phyloP scores from a whole-genome alignment of 2,329 filamentous ascomycete genomes.

The Cladobotryum protrusum region DNA sequence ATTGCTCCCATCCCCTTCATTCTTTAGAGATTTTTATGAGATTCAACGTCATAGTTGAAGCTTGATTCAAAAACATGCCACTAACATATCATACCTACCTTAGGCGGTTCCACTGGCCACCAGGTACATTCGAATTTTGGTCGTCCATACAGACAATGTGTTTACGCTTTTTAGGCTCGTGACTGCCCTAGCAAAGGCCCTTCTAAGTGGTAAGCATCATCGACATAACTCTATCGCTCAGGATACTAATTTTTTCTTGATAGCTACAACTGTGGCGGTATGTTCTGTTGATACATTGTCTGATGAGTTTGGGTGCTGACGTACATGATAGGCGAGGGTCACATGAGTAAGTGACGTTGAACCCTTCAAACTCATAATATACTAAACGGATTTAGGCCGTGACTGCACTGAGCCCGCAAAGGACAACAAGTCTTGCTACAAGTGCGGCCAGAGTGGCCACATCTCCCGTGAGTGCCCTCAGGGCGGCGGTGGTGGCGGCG shows the following conservation, averaged over 20 bases:
- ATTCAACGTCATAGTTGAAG: too few species aligned
- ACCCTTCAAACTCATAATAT: not conserved
- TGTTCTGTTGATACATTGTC: conserved; percentile 26
- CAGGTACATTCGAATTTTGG: conserved; percentile 52
- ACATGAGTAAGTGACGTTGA: conserved; percentile 59
- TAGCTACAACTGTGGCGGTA: conserved; percentile 78
- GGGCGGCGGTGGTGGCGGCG: conserved; percentile 40
- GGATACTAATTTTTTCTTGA: conserved; percentile 17
- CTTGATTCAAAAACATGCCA: too few species aligned
- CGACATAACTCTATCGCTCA: not conserved
- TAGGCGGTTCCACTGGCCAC: conserved; percentile 67
- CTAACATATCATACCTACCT: conserved; percentile 2
- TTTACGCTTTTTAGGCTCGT: conserved; percentile 53
- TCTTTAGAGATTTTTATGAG: too few species aligned
- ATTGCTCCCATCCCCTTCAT: too few species aligned
- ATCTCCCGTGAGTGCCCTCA: conserved; percentile 81
- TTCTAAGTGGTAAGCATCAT: conserved; percentile 64
- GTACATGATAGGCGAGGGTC: conserved; percentile 50
- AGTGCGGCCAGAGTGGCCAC: conserved; percentile 78
- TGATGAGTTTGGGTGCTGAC: conserved; percentile 17
- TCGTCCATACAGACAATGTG: not conserved
- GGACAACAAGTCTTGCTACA: conserved; percentile 74
- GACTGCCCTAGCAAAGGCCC: conserved; percentile 81
- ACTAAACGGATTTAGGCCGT: conserved; percentile 53
- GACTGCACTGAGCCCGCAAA: conserved; percentile 87